Evolutionary conservation across 805 yeast genomes (phyloP).

Genomic region (Maudiozyma serrabonitensis): DNA sequence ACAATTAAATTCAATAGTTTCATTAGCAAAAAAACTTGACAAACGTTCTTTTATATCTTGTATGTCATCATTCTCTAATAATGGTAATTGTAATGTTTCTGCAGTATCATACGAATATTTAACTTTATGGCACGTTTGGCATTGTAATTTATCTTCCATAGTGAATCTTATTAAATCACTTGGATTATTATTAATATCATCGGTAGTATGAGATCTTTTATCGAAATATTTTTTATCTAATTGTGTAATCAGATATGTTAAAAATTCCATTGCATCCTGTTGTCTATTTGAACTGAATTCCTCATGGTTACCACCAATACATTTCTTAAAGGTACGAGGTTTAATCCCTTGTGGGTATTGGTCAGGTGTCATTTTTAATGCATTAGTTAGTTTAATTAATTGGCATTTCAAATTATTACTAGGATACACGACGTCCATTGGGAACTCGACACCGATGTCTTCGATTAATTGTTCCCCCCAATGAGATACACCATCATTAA

Average conservation of each 20-base stretch:
- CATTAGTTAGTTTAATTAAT: constrained; percentile 69
- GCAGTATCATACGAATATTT: constrained; percentile 44
- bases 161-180: constrained; percentile 55
- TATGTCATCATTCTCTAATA: constrained; percentile 41
- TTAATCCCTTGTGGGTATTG: constrained; percentile 67
- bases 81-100: constrained; percentile 47
- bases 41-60: constrained; percentile 37
- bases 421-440: constrained; percentile 38
- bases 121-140: constrained; percentile 47
- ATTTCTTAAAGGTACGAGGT: constrained; percentile 65
- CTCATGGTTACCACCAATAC: constrained; percentile 66
- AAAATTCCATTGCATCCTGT: constrained; percentile 92
- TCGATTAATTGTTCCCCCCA: constrained; percentile 26
- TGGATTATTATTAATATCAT: constrained; percentile 29
- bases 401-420: constrained; percentile 64
- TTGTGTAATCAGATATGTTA: constrained; percentile 54
- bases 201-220: constrained; percentile 7
- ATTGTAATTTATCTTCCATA: constrained; percentile 51
- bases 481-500: constrained; percentile 31
- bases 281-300: constrained; percentile 85
- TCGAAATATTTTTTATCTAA: constrained; percentile 40
- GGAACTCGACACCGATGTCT: constrained; percentile 28
- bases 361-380: constrained; percentile 39
- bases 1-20: constrained; percentile 55
- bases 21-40: constrained; percentile 42